These are phyloP conservation scores for Ustilago crameri DNA, from an alignment of 1,284 basidiomycete species.

Conservation along the genomic window DNA sequence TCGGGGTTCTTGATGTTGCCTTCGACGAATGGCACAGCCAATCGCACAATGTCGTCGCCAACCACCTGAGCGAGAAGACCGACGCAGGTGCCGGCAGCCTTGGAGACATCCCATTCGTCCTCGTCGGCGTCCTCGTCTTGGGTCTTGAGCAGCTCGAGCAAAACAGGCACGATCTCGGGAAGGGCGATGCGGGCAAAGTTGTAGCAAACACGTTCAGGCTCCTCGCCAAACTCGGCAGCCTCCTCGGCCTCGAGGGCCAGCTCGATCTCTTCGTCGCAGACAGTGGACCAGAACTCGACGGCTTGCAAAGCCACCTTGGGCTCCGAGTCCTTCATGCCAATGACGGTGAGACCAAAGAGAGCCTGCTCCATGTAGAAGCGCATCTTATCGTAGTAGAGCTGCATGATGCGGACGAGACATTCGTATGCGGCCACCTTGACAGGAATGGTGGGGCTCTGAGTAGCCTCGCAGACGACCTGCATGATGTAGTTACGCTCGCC, in stretches of 20 bases:
- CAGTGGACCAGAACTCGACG: constrained; percentile 99
- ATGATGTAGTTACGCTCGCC: constrained; percentile 99
- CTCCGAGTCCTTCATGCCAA: constrained; percentile 95
- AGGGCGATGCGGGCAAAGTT: constrained; percentile 94
- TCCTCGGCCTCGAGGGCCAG: constrained; percentile 91
- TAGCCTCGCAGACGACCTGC: constrained; percentile 99
- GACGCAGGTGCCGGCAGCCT: constrained; percentile 96
- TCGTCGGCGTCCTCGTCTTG: constrained; percentile 98
- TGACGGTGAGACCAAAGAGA: constrained; percentile 94
- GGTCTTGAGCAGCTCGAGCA: constrained; percentile 85
- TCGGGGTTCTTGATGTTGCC: constrained; percentile 87
- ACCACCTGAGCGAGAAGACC: constrained; percentile 89
- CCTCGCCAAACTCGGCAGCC: constrained; percentile 90
- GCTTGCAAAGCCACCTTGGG: constrained; percentile 94
- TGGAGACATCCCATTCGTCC: constrained; percentile 98
- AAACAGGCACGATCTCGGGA: constrained; percentile 91
- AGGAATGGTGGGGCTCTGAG: constrained; percentile 85
- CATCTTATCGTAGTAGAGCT: constrained; percentile 99
- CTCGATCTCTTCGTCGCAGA: constrained; percentile 97
- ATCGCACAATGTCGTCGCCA: constrained; percentile 87
- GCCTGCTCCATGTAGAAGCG: constrained; percentile 99
- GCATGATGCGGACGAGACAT: constrained; percentile 96
- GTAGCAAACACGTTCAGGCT: constrained; percentile 86
- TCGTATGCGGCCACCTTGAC: constrained; percentile 75
- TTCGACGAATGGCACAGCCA: constrained; percentile 97